Evolutionary conservation across 352 stramenopile genomes (phyloP), one percentile per base, ranked within the genome.

Genomic region (Phytopythium cucurbitacearum): DNA sequence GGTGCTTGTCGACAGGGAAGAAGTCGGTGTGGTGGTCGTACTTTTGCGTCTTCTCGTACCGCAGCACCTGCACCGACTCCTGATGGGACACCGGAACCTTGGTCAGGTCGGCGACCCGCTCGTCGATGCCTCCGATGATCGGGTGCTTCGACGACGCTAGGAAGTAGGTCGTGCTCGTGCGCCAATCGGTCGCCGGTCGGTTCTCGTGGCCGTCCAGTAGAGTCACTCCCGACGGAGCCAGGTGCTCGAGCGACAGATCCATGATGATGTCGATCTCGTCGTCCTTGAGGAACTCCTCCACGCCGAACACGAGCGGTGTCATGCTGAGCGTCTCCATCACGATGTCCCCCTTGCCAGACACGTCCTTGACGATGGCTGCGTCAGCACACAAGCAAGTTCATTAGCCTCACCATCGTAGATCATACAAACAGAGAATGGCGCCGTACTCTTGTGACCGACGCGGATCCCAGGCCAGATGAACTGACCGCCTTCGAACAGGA

Each of bases 151-250:
- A 65, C 1, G 81, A 89, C 35, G 81, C 55, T 45, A 92, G 43
- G 42, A 84, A 92, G 60, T 88, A 87, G 37, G 75, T 92, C 36
- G 77, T 90, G 60, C 75, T 89, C 36, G 81, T 92, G 42, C 81
- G 69, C 81, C 79, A 92, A 50, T 88, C 74, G 2, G 77, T 88
- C 8, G 73, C 66, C 2, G 79, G 69, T 3, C 76, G 73, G 40
- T 78, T 78, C 53, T 86, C 75, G 50, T 92, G 70, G 12, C 74
- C 80, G 49, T 90, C 82, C 11, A 76, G 67, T 37, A 79, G 66
- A 32, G 67, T 75, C 51, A 92, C 80, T 11, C 64, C 72, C 7
- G 80, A 91, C 10, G 80, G 76, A 16, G 65, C 61, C 33, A 91
- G 53, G 43, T 91, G 76, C 28, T 71, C 59, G 53, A 87, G 67